Evolutionary conservation across 1,139 yeast genomes (phyloP), one percentile per base, ranked within the genome.

Genomic region (Candida tropicalis): DNA sequence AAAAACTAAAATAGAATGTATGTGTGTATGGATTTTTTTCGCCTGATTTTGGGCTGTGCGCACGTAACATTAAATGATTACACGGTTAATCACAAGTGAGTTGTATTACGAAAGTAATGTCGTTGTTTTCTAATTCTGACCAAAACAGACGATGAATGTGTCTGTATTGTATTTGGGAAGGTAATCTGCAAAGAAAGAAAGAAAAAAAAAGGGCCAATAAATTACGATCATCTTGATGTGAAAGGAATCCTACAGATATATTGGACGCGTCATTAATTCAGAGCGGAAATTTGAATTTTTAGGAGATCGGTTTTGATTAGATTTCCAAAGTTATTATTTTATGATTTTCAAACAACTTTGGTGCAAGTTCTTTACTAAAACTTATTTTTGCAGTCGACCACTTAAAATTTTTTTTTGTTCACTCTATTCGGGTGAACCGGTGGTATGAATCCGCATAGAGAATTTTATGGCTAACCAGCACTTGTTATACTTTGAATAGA

Each of bases 21-120:
- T 40, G 40, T 36, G 25, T 35, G 35, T 29, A 25, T 28, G 36
- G 43, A 10, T 23, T 29, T 23, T 24, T 20, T 24, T 7, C 31
- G 24, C 32, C 31, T 12, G 13, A 26, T 35, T 22, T 36, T 36
- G 39, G 17, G 39, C 31, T 17, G 39, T 18, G 33, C 39, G 15
- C 39, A 27, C 39, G 35, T 31, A 27, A 5, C 26, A 9, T 12
- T 28, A n/a, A 26, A 31, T 31, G 23, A 20, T 27, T 36, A 36
- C 33, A 36, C 39, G 26, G 33, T 20, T 8, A 18, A 18, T 17
- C 16, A n/a, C n/a, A n/a, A n/a, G n/a, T n/a, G n/a, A n/a, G n/a
- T n/a, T 11, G 15, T 24, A 4, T 35, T 35, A 35, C 28, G 38
- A 35, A 28, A 34, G 10, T 8, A 20, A 20, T 6, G 4, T 6